phyloP scores from a whole-genome alignment of 2,329 filamentous ascomycete genomes.

The Colletotrichum karsti region DNA sequence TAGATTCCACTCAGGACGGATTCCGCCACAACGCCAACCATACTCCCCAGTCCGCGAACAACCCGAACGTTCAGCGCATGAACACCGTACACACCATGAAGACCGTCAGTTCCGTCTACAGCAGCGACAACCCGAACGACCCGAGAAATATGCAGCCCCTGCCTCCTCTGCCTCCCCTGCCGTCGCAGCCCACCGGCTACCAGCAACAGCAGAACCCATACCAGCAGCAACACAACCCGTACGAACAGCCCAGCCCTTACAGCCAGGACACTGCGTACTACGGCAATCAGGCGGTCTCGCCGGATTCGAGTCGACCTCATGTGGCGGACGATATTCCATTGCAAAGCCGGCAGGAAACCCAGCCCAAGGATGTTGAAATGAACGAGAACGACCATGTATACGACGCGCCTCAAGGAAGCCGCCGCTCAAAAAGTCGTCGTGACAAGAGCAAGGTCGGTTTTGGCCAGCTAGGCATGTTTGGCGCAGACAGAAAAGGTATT shows the following conservation, averaged over 20 bases:
- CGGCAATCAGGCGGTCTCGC: conserved; percentile 50
- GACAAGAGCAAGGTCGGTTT: conserved; percentile 58
- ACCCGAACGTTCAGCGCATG: conserved; percentile 34
- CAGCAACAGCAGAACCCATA: conserved; percentile 2
- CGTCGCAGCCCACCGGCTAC: background rate
- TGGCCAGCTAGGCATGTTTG: conserved; percentile 68
- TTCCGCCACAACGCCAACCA: conserved; percentile 35
- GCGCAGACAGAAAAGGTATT: conserved; percentile 62
- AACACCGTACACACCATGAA: conserved; percentile 20
- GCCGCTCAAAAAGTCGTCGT: conserved; percentile 29
- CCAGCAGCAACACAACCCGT: conserved; percentile 37
- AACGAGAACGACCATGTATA: conserved; percentile 68
- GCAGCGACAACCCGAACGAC: conserved; percentile 12
- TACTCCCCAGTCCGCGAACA: conserved; percentile 18
- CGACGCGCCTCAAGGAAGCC: conserved; percentile 55
- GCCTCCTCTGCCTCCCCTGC: conserved; percentile 1
- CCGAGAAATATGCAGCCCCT: background rate
- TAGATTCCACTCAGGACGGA: conserved; percentile 46
- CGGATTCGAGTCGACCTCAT: conserved; percentile 37
- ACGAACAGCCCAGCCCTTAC: conserved; percentile 49
- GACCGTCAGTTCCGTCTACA: conserved; percentile 17
- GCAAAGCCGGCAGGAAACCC: conserved; percentile 49
- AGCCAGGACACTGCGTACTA: conserved; percentile 68
- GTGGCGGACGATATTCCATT: conserved; percentile 66
- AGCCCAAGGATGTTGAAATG: conserved; percentile 49